phyloP scores from a whole-genome alignment of 2,329 filamentous ascomycete genomes.

The Tympanopsis confertula region DNA sequence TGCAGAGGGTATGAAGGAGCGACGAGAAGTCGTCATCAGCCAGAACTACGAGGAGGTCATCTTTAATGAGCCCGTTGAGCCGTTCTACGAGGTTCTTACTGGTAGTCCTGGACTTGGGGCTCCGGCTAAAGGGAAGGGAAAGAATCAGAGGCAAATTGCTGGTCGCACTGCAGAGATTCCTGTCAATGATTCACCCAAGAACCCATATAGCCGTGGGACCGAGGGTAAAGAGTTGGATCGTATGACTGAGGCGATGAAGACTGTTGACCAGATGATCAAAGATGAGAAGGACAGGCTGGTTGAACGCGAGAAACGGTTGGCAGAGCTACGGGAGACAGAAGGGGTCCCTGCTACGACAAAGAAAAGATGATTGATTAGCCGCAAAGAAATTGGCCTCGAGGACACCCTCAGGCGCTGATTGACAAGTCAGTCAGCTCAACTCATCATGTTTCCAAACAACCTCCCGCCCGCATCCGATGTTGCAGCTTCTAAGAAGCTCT shows the following conservation, averaged over 20 bases:
- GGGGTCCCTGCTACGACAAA: not conserved
- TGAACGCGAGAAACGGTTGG: constrained; percentile 12
- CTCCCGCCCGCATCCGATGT: too few relatives aligned
- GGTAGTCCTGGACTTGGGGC: constrained; percentile 12
- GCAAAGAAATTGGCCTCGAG: too few relatives aligned
- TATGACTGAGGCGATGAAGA: constrained; percentile 10
- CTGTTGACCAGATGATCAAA: constrained; percentile 11
- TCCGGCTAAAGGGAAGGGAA: constrained; percentile 6
- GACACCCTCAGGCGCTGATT: too few relatives aligned
- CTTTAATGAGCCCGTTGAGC: constrained; percentile 58
- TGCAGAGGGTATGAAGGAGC: constrained; percentile 38
- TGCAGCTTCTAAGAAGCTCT: too few relatives aligned
- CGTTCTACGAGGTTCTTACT: constrained; percentile 53
- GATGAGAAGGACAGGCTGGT: constrained; percentile 11
- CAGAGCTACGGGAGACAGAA: constrained; percentile 7
- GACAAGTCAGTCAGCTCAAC: too few relatives aligned
- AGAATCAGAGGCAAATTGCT: constrained; percentile 4
- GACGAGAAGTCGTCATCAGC: constrained; percentile 31
- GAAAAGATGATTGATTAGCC: not conserved
- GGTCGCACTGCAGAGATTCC: not conserved
- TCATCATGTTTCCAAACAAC: too few relatives aligned
- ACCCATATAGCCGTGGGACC: constrained; percentile 10
- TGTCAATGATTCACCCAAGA: not conserved
- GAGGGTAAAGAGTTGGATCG: constrained; percentile 12
- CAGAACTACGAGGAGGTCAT: constrained; percentile 56